Percentiles rank a stretch among this genome's conserved stretches.
These are phyloP conservation scores for Rubia occidens DNA, from an alignment of 305 asterid species.

Conservation along the genomic window DNA sequence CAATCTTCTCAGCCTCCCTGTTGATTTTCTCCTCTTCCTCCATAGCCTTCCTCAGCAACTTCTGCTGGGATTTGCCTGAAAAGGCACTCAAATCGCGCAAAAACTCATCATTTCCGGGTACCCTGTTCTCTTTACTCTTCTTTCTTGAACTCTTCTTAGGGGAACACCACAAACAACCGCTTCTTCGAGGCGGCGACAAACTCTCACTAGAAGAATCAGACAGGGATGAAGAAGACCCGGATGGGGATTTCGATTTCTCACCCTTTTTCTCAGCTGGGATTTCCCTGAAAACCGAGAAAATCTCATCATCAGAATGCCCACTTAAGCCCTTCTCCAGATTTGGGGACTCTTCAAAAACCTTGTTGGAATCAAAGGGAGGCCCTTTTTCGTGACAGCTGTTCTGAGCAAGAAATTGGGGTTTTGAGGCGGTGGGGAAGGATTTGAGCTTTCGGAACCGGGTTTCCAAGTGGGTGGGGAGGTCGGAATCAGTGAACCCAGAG, in stretches of 20 bases:
- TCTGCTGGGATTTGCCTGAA: conserved; percentile 35
- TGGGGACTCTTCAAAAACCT: conserved; percentile 12
- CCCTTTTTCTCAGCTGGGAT: conserved; percentile 21
- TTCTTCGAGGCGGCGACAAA: conserved; percentile 53
- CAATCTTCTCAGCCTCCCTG: conserved; percentile 78
- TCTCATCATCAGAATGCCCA: conserved; percentile 6
- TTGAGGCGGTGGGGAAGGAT: conserved; percentile 46
- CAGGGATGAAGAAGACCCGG: conserved; percentile 14
- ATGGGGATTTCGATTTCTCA: conserved; percentile 20
- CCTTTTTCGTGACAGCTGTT: conserved; percentile 14
- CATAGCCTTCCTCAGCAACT: conserved; percentile 51
- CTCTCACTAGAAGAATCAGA: conserved; percentile 38
- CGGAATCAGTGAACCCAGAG: conserved; percentile 53
- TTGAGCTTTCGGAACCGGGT: conserved; percentile 79
- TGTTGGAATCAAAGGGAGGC: not conserved
- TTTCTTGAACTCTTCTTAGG: conserved; percentile 45
- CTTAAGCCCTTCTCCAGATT: conserved; percentile 7
- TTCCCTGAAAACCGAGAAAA: conserved; percentile 21
- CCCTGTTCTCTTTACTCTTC: conserved; percentile 34
- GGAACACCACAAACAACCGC: conserved; percentile 78
- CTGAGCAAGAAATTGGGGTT: conserved; percentile 9
- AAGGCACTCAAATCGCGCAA: conserved; percentile 48
- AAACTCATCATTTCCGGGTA: conserved; percentile 31
- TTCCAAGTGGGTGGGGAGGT: conserved; percentile 67
- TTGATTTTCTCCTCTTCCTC: conserved; percentile 61